Evolutionary conservation across 2,329 filamentous ascomycete species (phyloP), one percentile per base, ranked within the genome.

Genomic region (Botrytis sinoallii): DNA sequence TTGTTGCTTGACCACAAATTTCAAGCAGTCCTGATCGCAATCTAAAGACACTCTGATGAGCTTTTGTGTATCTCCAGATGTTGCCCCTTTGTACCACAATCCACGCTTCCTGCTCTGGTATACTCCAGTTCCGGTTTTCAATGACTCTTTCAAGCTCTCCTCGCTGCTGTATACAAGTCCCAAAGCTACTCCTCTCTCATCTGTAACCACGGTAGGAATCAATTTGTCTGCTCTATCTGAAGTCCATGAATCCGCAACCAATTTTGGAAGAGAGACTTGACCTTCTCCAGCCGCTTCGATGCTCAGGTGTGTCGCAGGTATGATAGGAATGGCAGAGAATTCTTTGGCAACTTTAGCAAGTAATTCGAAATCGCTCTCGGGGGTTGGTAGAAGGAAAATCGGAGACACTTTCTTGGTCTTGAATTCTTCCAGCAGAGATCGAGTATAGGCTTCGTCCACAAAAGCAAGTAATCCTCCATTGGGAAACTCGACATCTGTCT

Each of bases 21-120:
- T 92, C 79, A 99, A 84, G 74, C 95, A 97, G 83, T 99, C 96
- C 76, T 92, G 92, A 82, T 99, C 96, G 83, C 96, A 99, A 83
- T 99, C 96, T 71, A 97, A 86, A 1, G 92, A 92, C 77, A 99
- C 88, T 73, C 90, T 90, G 35, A 98, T 86, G 69, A 99, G 86
- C 82, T 98, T 91, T 83, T 99, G 96, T 20, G 93, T 93, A 82
- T 98, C 95, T 22, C 96, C 96, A 71, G 95, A 98, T 14, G 92
- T 96, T 70, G 95, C 93, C 9, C 96, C 96, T 85, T 99, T 99
- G 83, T 97, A 92, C 96, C 96, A 99, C 42, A 99, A 84, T 0
- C 96, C 96, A 63, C 96, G 89, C 86, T 98, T 98, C 70, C 96
- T 89, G 85, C 95, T 98, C 84, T 98, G 94, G 82, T 99, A 99